phyloP scores from a whole-genome alignment of 1,139 yeast genomes.

The Pichia sp. region DNA sequence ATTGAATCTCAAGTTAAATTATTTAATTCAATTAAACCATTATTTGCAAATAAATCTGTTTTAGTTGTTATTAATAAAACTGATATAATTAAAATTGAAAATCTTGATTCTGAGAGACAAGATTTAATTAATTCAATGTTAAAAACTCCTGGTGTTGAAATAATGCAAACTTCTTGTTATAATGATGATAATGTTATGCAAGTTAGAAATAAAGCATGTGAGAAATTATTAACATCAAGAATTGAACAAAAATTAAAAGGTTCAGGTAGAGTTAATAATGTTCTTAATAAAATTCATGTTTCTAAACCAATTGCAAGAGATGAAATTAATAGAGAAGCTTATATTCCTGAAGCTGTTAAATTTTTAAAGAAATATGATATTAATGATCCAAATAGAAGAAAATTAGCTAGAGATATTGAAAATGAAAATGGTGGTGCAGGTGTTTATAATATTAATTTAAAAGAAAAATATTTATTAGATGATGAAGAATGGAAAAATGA shows the following conservation, averaged over 20 bases:
- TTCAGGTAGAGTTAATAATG: constrained; percentile 79
- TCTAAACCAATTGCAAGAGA: constrained; percentile 87
- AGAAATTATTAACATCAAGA: constrained; percentile 88
- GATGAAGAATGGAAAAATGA: constrained; percentile 98
- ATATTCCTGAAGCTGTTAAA: constrained; percentile 71
- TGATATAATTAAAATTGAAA: constrained; percentile 81
- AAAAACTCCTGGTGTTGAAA: constrained; percentile 74
- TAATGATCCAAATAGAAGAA: constrained; percentile 77
- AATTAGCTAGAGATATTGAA: constrained; percentile 81
- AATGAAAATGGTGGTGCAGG: constrained; percentile 98
- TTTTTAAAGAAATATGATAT: constrained; percentile 59
- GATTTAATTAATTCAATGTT: constrained; percentile 59
- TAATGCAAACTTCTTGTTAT: constrained; percentile 88
- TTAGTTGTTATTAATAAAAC: constrained; percentile 93
- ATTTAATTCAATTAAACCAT: constrained; percentile 93
- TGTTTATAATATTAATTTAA: constrained; percentile 87
- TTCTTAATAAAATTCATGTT: constrained; percentile 91
- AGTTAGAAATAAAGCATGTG: constrained; percentile 96
- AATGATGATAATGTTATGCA: constrained; percentile 94
- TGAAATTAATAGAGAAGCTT: constrained; percentile 70
- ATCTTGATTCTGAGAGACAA: constrained; percentile 71
- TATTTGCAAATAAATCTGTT: constrained; percentile 94
- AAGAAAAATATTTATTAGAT: constrained; percentile 84
- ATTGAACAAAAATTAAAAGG: constrained; percentile 96
- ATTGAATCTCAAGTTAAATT: constrained; percentile 95